Evolutionary conservation across 371 early-diverging fungal species (phyloP), one percentile per base, ranked within the genome.

Genomic region (Mortierella sp.): DNA sequence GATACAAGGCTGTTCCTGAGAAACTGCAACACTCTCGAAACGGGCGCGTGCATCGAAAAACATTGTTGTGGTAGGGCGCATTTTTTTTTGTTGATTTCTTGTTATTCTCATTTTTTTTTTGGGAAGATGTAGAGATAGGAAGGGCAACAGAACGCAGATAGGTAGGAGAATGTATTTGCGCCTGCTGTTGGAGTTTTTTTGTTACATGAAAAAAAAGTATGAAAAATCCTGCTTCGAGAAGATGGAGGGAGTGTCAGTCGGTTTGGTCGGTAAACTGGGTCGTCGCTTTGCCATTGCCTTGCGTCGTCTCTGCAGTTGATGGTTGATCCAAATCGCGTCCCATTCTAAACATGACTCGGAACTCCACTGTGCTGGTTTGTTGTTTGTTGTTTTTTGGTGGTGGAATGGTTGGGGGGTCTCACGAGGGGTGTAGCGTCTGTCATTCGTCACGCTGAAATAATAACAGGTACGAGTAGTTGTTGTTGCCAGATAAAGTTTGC

Each of bases 291-390:
- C 58, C 16, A 16, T 14, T 60, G 29, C 60, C 32, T 60, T 32
- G 60, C 60, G 60, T 32, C 60, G 60, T 60, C 60, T 60, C 35
- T 60, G 32, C 32, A 32, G 60, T 60, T 7, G 29, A 58, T 46
- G 8, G 71, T 71, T 46, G 71, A 27, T 48, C 48, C 71, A 71
- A 18, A 71, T 71, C 12, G 44, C 48, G 29, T 71, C 48, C 24
- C 65, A 38, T 24, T 65, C 65, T 38, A 65, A 65, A 65, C 38
- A 65, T 65, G 65, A 38, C 65, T 65, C 65, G 65, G 7, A 65
- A 21, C 65, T 65, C 65, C 65, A 65, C 65, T 65, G 65, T 21
- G 51, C 51, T 72, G 49, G 49, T 18, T 51, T 72, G 46, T 72
- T 72, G 32, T 48, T 51, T 72, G 51, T 72, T 48, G 51, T 32